Percentiles rank a stretch among this genome's conserved stretches.
phyloP scores from a whole-genome alignment of 2,329 filamentous ascomycete genomes.

The Thielaviopsis punctulata region DNA sequence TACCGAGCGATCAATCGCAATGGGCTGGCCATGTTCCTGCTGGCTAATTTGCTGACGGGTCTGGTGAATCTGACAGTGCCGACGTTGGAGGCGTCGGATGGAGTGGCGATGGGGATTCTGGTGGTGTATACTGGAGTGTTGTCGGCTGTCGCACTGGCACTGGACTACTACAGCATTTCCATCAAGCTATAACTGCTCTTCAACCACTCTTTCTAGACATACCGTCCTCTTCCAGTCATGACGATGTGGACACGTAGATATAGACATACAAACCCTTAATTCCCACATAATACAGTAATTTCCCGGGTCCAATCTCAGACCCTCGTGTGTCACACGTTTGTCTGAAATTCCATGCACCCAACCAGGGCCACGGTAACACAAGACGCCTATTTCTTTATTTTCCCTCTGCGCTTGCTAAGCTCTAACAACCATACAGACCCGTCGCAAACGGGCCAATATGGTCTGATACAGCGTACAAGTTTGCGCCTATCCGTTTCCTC shows the following conservation, averaged over 20 bases:
- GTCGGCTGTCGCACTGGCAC: slow-evolving; percentile 46
- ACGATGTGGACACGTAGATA: no score
- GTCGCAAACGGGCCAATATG: neutral
- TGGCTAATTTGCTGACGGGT: slow-evolving; percentile 81
- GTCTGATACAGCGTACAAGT: neutral
- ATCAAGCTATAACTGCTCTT: slow-evolving; percentile 50
- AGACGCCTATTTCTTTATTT: neutral
- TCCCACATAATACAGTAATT: neutral
- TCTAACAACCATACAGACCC: no score
- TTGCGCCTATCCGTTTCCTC: neutral
- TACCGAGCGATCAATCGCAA: slow-evolving; percentile 76
- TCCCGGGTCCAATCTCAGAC: neutral
- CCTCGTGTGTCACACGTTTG: neutral
- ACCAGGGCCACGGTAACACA: neutral
- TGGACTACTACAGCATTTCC: slow-evolving; percentile 50
- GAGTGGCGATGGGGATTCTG: slow-evolving; percentile 55
- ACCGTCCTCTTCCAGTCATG: no score
- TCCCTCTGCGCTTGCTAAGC: no score
- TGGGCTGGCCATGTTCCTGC: slow-evolving; percentile 65
- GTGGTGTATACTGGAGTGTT: slow-evolving; percentile 52
- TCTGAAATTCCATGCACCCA: neutral
- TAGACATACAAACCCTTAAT: neutral
- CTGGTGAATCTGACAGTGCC: slow-evolving; percentile 73
- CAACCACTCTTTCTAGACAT: no score
- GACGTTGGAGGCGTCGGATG: slow-evolving; percentile 54